Percentiles rank a stretch among this genome's conserved stretches.
Evolutionary conservation across 345 rosid species (phyloP).

Genomic region (Psidium friedrichsthalianum): DNA sequence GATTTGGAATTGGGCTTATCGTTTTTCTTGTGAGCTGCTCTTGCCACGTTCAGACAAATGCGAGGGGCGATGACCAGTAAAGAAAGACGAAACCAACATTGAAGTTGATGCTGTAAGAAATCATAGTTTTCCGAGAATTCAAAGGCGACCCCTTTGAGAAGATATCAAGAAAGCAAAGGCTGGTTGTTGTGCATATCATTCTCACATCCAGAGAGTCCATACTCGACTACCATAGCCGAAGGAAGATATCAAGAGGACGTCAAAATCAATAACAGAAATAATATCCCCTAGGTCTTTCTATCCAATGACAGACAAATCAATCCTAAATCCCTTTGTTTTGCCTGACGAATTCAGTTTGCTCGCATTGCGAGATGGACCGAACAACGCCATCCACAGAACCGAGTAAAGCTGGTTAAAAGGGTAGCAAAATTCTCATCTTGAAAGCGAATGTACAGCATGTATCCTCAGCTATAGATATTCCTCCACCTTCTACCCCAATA

Average conservation of each 20-base stretch:
- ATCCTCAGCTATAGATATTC: neutral
- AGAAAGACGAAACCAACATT: neutral
- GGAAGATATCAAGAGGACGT: neutral
- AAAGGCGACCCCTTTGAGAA: neutral
- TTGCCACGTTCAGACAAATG: too few relatives aligned
- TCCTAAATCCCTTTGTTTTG: neutral
- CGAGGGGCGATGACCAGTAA: neutral
- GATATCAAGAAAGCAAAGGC: neutral
- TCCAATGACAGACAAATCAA: neutral
- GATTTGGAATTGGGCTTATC: neutral
- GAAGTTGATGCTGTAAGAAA: neutral
- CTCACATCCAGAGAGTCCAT: neutral
- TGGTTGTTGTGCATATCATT: neutral
- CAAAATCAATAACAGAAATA: neutral
- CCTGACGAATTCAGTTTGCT: neutral
- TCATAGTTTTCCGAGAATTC: neutral
- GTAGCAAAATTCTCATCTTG: neutral
- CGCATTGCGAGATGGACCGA: neutral
- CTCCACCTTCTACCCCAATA: neutral
- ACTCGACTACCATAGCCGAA: neutral
- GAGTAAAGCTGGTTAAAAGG: neutral
- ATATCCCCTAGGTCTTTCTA: neutral
- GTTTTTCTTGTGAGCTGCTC: too few relatives aligned
- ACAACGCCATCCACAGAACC: neutral
- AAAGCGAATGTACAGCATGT: neutral